A percentile compares a stretch with the other conserved stretches of the same genome.
Conservation (phyloP, 2,329 filamentous ascomycete species). For the Talaromyces sp. region DNA sequence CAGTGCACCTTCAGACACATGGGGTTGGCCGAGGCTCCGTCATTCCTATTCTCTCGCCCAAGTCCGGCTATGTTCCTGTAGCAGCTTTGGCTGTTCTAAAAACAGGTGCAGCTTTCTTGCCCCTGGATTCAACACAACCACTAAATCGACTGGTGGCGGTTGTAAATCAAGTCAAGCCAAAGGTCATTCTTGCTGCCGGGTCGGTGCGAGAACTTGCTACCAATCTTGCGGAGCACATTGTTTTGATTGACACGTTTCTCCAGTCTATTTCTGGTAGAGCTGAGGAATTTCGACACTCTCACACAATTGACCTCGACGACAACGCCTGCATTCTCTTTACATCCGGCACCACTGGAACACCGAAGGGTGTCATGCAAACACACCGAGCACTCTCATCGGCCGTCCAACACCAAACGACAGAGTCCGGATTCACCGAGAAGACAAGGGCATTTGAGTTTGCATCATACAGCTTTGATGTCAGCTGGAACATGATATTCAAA, state of each 20-base stretch:
- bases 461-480: constrained; percentile 25
- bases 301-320: not conserved
- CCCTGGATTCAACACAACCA: not conserved
- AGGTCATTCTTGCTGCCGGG: not conserved
- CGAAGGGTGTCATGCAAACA: constrained; percentile 37
- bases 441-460: constrained; percentile 39
- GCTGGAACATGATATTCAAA: constrained; percentile 44
- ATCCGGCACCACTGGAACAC: constrained; percentile 6
- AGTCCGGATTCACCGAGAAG: constrained; percentile 44
- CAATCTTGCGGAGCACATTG: too few species aligned
- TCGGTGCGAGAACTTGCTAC: too few species aligned
- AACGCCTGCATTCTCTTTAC: constrained; percentile 6
- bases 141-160: not conserved
- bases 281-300: too few species aligned
- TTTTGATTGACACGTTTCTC: too few species aligned
- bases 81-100: constrained; percentile 3
- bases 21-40: constrained; percentile 22
- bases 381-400: constrained; percentile 55
- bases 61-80: constrained; percentile 4
- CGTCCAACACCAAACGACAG: constrained; percentile 46
- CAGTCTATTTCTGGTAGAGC: too few species aligned
- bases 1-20: not conserved
- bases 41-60: constrained; percentile 1
- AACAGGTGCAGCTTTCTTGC: not conserved
- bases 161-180: not conserved